Evolutionary conservation across 768 basidiomycete species (phyloP).

Genomic region (Hygrophorus pudorinus): DNA sequence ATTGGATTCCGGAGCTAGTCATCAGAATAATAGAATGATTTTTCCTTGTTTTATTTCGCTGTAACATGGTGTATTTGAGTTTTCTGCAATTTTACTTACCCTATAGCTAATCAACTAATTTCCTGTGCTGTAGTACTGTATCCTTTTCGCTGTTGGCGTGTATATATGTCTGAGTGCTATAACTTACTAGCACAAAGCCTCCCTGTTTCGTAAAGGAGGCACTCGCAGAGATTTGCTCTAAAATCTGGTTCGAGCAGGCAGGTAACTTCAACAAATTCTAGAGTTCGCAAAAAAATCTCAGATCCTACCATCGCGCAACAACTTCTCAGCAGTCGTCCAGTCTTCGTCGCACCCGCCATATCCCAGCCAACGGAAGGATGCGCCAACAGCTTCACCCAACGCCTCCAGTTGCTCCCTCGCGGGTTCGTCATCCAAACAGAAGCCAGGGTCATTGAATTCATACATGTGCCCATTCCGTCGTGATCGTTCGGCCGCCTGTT

Average conservation of each 20-base stretch:
- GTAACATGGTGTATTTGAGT: no score
- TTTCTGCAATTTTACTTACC: no score
- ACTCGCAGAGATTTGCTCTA: no score
- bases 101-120: no score
- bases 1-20: slow-evolving; percentile 59
- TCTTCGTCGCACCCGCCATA: slow-evolving; percentile 14
- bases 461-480: slow-evolving; percentile 13
- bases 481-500: slow-evolving; percentile 10
- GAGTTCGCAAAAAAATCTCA: no score
- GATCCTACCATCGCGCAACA: slow-evolving; percentile 2
- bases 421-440: background rate
- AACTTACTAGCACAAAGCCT: no score
- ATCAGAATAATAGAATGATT: slow-evolving; percentile 4
- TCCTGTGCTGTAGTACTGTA: no score
- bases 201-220: no score
- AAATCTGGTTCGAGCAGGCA: no score
- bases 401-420: slow-evolving; percentile 1
- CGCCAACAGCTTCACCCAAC: slow-evolving; percentile 11
- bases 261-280: no score
- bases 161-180: no score
- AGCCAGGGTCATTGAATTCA: slow-evolving; percentile 12
- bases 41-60: background rate
- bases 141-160: no score
- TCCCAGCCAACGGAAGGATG: slow-evolving; percentile 13
- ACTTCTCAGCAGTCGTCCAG: slow-evolving; percentile 10